Conservation (phyloP, 208 protist genomes). For the Trypanosomatidae sp. region DNA sequence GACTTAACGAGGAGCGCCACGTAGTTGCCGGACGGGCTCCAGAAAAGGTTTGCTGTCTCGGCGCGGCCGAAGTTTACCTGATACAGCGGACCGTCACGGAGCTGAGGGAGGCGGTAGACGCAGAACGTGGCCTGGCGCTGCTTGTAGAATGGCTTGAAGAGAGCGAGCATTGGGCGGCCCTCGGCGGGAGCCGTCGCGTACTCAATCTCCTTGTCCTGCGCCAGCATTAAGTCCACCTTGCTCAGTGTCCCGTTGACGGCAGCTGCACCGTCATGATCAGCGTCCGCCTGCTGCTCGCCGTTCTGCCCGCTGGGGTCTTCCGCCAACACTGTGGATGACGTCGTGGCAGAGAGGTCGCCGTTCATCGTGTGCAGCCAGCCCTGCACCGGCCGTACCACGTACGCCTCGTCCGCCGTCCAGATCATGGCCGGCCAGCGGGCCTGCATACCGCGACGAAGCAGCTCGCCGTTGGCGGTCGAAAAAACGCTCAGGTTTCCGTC, state of each 20-base stretch:
- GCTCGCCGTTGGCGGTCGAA: slow-evolving; percentile 38
- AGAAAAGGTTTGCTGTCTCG: slow-evolving; percentile 62
- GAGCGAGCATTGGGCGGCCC: slow-evolving; percentile 56
- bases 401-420: slow-evolving; percentile 67
- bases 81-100: slow-evolving; percentile 62
- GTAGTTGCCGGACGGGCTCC: slow-evolving; percentile 67
- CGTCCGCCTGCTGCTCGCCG: not conserved
- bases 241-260: slow-evolving; percentile 30
- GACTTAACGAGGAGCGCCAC: slow-evolving; percentile 73
- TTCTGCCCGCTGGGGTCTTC: slow-evolving; percentile 15
- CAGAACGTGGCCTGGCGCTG: slow-evolving; percentile 59
- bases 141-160: slow-evolving; percentile 89
- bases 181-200: slow-evolving; percentile 51
- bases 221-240: slow-evolving; percentile 77
- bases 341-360: slow-evolving; percentile 32
- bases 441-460: slow-evolving; percentile 74
- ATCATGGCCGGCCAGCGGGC: slow-evolving; percentile 79
- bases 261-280: not conserved
- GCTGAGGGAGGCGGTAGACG: slow-evolving; percentile 76
- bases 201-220: slow-evolving; percentile 81
- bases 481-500: slow-evolving; percentile 82
- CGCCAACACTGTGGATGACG: slow-evolving; percentile 3
- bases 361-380: slow-evolving; percentile 74
- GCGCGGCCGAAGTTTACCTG: slow-evolving; percentile 65
- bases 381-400: slow-evolving; percentile 67